A percentile compares a stretch with the other conserved stretches of the same genome.
phyloP scores from a whole-genome alignment of 148 eudicot species.

The Arbutus unedo region DNA sequence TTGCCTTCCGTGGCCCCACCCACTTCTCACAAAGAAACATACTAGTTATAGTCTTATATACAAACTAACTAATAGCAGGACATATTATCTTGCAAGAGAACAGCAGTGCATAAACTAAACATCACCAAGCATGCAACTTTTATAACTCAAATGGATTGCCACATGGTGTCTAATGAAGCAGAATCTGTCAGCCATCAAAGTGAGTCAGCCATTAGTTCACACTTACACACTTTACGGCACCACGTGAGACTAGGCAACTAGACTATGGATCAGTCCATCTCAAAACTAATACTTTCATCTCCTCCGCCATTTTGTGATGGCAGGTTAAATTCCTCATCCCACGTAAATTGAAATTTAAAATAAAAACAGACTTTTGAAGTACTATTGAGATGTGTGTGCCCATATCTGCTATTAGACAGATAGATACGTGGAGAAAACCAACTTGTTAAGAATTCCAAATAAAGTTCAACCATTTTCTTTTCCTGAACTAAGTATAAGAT shows the following conservation, averaged over 20 bases:
- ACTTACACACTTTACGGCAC: background rate
- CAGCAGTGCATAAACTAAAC: background rate
- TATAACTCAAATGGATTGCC: background rate
- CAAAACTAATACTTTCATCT: background rate
- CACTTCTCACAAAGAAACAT: background rate
- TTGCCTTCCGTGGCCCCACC: background rate
- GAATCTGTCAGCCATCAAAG: constrained; percentile 8
- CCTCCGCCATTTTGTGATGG: background rate
- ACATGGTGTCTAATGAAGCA: background rate
- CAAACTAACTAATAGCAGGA: background rate
- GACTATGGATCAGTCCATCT: background rate
- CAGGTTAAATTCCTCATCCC: background rate
- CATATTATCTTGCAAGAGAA: background rate
- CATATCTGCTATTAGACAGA: background rate
- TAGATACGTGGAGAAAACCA: background rate
- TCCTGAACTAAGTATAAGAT: background rate
- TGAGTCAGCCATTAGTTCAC: background rate
- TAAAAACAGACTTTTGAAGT: background rate
- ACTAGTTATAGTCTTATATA: background rate
- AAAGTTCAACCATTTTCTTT: background rate
- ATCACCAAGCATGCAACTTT: background rate
- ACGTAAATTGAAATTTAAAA: background rate
- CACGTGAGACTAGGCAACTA: constrained; percentile 3
- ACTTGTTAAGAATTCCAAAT: background rate
- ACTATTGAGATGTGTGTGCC: background rate